Evolutionary conservation across 2,329 filamentous ascomycete genomes (phyloP).

Genomic region (Neopestalotiopsis sp.): DNA sequence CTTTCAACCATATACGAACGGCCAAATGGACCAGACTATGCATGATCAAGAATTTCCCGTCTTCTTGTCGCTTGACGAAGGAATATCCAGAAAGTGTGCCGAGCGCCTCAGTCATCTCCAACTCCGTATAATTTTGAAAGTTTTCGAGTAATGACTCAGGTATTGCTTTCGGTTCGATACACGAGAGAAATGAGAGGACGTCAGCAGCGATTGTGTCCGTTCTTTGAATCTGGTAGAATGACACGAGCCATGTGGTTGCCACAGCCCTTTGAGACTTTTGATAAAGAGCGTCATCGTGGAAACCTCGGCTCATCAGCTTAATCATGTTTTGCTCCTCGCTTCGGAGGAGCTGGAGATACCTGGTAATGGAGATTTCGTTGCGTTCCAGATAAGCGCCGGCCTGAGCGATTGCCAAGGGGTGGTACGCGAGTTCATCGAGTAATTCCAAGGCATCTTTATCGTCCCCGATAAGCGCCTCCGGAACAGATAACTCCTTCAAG

Average conservation of each 20-base stretch:
- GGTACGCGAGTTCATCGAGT: constrained; percentile 38
- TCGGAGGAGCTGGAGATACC: too few species aligned
- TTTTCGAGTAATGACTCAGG: neutral
- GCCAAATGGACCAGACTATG: constrained; percentile 2
- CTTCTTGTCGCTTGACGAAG: neutral
- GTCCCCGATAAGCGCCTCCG: constrained; percentile 24
- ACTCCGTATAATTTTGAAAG: neutral
- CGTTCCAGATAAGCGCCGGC: constrained; percentile 43
- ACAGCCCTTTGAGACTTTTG: constrained; percentile 37
- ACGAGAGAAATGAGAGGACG: neutral
- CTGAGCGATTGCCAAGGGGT: constrained; percentile 47
- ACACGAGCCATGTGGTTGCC: constrained; percentile 44
- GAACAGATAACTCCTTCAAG: constrained; percentile 30
- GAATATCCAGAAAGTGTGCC: neutral
- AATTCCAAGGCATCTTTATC: constrained; percentile 18
- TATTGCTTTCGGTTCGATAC: neutral
- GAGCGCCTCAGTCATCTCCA: neutral
- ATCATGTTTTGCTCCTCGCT: too few species aligned
- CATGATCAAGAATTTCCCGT: neutral
- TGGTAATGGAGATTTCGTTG: constrained; percentile 26
- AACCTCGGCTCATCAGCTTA: too few species aligned
- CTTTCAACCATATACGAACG: neutral
- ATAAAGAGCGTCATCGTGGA: constrained; percentile 38
- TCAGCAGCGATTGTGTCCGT: constrained; percentile 35
- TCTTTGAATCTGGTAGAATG: constrained; percentile 42